phyloP scores from a whole-genome alignment of 2,329 filamentous ascomycete genomes.

The Sclerotinia minor region DNA sequence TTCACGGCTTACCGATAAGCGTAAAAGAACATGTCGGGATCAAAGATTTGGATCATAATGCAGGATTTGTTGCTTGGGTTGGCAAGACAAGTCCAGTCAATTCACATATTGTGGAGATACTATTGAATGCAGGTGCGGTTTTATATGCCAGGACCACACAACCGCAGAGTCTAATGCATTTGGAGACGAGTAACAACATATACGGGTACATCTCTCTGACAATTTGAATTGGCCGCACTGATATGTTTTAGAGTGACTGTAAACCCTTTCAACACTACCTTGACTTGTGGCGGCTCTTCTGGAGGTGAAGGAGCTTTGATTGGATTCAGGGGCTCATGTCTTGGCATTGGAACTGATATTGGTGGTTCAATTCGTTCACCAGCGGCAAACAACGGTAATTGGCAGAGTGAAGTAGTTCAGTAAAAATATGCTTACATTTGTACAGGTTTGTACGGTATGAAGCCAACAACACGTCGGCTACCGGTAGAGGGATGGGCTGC shows the following conservation, averaged over 20 bases:
- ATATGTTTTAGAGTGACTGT: slow-evolving; percentile 48
- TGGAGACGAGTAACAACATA: slow-evolving; percentile 53
- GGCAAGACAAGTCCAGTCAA: slow-evolving; percentile 49
- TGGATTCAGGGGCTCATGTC: slow-evolving; percentile 51
- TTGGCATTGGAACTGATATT: slow-evolving; percentile 57
- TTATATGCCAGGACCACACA: slow-evolving; percentile 55
- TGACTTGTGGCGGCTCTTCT: slow-evolving; percentile 55
- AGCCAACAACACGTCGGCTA: slow-evolving; percentile 38
- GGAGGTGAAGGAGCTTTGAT: slow-evolving; percentile 59
- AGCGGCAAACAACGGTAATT: slow-evolving; percentile 48
- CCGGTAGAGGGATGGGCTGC: slow-evolving; percentile 33
- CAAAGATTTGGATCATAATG: slow-evolving; percentile 50
- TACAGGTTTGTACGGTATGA: slow-evolving; percentile 40
- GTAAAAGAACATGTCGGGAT: slow-evolving; percentile 56
- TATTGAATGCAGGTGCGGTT: slow-evolving; percentile 51
- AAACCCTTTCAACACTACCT: slow-evolving; percentile 53
- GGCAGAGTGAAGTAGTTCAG: not conserved
- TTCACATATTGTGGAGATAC: slow-evolving; percentile 49
- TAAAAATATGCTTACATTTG: slow-evolving; percentile 24
- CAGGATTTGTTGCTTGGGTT: slow-evolving; percentile 52
- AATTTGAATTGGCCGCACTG: not conserved
- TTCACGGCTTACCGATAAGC: slow-evolving; percentile 52
- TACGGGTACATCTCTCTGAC: slow-evolving; percentile 43
- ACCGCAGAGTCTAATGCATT: slow-evolving; percentile 56
- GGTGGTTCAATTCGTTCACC: slow-evolving; percentile 52